Percentiles rank a stretch among this genome's conserved stretches.
Evolutionary conservation across 2,329 filamentous ascomycete genomes (phyloP).

Genomic region (Aquanectria penicillioides): DNA sequence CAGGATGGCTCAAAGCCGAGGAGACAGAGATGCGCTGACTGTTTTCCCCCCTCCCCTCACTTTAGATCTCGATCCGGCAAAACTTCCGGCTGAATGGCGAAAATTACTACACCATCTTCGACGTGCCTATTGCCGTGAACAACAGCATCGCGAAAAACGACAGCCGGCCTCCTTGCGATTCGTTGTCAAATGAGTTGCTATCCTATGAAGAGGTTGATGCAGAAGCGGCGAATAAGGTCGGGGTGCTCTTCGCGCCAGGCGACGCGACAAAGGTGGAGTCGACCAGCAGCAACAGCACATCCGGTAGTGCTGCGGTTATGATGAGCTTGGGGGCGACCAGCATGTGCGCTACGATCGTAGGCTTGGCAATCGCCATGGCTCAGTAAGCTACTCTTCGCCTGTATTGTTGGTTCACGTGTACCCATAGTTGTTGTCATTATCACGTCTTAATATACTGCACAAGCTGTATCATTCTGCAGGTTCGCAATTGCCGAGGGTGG

Average conservation of each 20-base stretch:
- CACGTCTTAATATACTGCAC: neutral
- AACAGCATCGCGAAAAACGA: constrained; percentile 65
- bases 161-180: constrained; percentile 59
- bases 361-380: neutral
- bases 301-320: no score
- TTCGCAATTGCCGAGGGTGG: constrained; percentile 4
- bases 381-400: neutral
- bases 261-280: constrained; percentile 56
- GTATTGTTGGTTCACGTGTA: no score
- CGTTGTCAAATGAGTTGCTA: constrained; percentile 62
- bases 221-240: constrained; percentile 54
- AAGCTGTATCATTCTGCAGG: no score
- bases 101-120: constrained; percentile 75
- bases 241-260: constrained; percentile 62
- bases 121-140: constrained; percentile 74
- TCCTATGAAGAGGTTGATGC: constrained; percentile 56
- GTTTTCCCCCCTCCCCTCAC: neutral
- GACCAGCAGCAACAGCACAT: constrained; percentile 16
- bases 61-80: constrained; percentile 75
- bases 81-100: constrained; percentile 72
- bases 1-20: neutral
- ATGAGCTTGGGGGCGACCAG: no score
- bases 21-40: constrained; percentile 2
- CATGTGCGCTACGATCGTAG: no score
- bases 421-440: no score